Conservation (phyloP, 768 basidiomycete genomes). For the Mycena indigotica region DNA sequence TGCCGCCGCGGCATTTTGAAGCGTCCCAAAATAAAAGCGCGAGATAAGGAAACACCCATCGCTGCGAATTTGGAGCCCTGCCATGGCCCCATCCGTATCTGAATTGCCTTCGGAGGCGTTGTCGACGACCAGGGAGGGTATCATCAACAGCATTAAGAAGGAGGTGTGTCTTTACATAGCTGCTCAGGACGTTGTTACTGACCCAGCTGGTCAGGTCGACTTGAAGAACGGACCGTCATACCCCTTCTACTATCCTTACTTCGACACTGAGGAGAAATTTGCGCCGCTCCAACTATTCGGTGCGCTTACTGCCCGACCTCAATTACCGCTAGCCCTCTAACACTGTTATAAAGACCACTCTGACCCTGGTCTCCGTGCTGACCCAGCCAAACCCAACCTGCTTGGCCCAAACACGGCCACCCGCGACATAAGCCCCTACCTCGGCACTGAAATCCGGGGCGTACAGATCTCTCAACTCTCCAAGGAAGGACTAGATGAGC, state of each 20-base stretch:
- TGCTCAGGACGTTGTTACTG: no score
- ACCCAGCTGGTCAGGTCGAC: no score
- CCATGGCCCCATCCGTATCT: no score
- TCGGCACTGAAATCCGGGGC: constrained; percentile 53
- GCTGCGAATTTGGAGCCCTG: no score
- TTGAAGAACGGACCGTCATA: constrained; percentile 49
- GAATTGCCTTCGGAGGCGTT: no score
- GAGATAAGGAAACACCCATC: no score
- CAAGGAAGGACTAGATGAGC: constrained; percentile 55
- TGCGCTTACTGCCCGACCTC: constrained; percentile 23
- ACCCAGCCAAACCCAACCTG: constrained; percentile 54
- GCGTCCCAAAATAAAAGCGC: no score
- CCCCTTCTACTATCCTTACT: constrained; percentile 52
- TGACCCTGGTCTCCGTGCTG: constrained; percentile 50
- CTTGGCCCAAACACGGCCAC: constrained; percentile 42
- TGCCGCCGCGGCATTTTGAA: no score
- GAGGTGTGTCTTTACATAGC: no score
- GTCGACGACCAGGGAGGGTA: no score
- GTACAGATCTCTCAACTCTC: constrained; percentile 56
- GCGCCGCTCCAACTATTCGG: constrained; percentile 51
- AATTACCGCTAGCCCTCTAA: neutral
- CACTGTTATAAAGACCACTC: constrained; percentile 22
- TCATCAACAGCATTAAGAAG: no score
- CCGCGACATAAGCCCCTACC: constrained; percentile 48
- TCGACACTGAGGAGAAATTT: constrained; percentile 51